Evolutionary conservation across 306 rosid genomes (phyloP).

Genomic region (Cucurbita pepo): DNA sequence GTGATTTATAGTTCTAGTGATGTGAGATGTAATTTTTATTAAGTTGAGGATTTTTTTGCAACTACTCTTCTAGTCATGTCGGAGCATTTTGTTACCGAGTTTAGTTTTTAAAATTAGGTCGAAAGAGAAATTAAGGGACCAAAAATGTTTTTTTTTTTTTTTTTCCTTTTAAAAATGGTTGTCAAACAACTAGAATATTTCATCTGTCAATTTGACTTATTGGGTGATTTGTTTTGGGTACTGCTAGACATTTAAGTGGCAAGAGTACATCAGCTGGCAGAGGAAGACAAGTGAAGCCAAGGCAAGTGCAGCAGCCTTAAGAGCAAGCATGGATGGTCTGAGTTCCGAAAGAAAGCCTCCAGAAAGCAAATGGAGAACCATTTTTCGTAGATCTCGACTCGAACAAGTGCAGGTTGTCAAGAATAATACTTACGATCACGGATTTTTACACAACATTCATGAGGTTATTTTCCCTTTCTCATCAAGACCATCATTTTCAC

Average conservation of each 20-base stretch:
- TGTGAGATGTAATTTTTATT: no score
- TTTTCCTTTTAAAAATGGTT: not conserved
- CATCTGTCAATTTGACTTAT: not conserved
- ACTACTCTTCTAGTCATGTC: no score
- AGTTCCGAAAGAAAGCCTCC: slow-evolving; percentile 29
- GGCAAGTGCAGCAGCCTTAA: slow-evolving; percentile 53
- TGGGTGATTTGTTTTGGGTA: slow-evolving; percentile 4
- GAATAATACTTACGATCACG: slow-evolving; percentile 59
- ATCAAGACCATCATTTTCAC: slow-evolving; percentile 23
- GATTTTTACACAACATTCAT: slow-evolving; percentile 40
- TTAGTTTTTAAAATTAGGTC: no score
- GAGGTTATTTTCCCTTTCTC: slow-evolving; percentile 65
- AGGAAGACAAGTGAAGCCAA: slow-evolving; percentile 57
- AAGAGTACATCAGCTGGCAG: slow-evolving; percentile 59
- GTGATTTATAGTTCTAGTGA: no score
- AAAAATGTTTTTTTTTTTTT: no score
- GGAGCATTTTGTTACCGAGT: no score
- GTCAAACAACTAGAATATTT: not conserved
- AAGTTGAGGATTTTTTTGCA: no score
- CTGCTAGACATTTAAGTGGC: slow-evolving; percentile 83
- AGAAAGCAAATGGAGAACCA: slow-evolving; percentile 54
- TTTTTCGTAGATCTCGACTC: slow-evolving; percentile 49
- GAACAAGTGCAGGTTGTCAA: slow-evolving; percentile 37
- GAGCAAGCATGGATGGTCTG: slow-evolving; percentile 38
- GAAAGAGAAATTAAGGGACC: no score